A percentile compares a stretch with the other conserved stretches of the same genome.
phyloP scores from a whole-genome alignment of 2,329 filamentous ascomycete genomes.

The Calonectria pseudoturangicola region DNA sequence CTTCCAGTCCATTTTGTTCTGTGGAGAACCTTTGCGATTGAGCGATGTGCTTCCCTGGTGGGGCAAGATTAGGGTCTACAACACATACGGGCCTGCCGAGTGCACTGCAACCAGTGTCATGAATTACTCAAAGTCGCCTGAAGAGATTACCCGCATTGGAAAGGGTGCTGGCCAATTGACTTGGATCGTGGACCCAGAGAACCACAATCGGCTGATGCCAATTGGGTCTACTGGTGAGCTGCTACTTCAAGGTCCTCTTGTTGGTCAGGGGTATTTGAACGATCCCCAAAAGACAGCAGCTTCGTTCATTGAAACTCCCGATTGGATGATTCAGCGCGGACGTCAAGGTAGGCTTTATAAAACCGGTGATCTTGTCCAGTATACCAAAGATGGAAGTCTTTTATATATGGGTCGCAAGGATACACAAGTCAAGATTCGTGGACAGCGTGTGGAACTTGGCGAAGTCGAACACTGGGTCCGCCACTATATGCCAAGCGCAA shows the following conservation, averaged over 20 bases:
- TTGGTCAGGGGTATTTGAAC: conserved; percentile 71
- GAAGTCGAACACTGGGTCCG: conserved; percentile 35
- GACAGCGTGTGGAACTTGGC: conserved; percentile 38
- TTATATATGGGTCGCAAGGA: conserved; percentile 54
- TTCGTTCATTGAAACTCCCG: conserved; percentile 59
- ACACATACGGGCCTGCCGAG: conserved; percentile 38
- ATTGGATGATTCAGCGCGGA: conserved; percentile 56
- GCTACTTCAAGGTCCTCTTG: conserved; percentile 65
- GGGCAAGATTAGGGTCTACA: conserved; percentile 8
- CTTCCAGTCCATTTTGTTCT: conserved; percentile 36
- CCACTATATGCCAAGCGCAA: background rate
- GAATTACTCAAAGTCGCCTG: background rate
- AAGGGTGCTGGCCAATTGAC: conserved; percentile 16
- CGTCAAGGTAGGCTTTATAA: conserved; percentile 60
- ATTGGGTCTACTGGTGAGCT: conserved; percentile 64
- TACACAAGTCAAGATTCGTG: conserved; percentile 41
- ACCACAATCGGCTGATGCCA: conserved; percentile 48
- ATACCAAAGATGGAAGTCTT: conserved; percentile 63
- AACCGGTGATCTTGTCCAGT: conserved; percentile 68
- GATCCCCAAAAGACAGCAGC: conserved; percentile 55
- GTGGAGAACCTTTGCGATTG: conserved; percentile 29
- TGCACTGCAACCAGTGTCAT: conserved; percentile 27
- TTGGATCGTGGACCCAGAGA: conserved; percentile 52
- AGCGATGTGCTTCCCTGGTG: conserved; percentile 27
- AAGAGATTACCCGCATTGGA: conserved; percentile 29